Evolutionary conservation across 2,329 filamentous ascomycete genomes (phyloP).

Genomic region (Moelleriella libera): DNA sequence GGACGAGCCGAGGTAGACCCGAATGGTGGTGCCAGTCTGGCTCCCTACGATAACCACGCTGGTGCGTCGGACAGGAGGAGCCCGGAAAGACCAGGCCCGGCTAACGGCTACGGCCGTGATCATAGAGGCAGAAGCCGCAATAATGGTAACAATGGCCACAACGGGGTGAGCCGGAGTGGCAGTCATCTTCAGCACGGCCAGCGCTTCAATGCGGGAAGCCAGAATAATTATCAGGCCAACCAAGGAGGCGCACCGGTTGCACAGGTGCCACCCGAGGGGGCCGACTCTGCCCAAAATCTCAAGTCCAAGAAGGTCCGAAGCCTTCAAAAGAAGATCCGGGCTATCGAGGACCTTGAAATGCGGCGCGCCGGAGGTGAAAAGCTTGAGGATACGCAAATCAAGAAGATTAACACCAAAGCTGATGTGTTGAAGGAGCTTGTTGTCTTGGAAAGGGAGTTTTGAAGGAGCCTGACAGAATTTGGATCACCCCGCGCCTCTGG

Average conservation of each 20-base stretch:
- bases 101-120: slow-evolving; percentile 21
- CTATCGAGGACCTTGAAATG: slow-evolving; percentile 98
- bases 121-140: slow-evolving; percentile 44
- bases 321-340: slow-evolving; percentile 91
- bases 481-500: too few species aligned
- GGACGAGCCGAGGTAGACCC: slow-evolving; percentile 35
- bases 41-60: slow-evolving; percentile 22
- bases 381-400: slow-evolving; percentile 93
- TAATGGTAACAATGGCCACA: slow-evolving; percentile 23
- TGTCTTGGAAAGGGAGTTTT: slow-evolving; percentile 25
- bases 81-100: slow-evolving; percentile 47
- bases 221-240: slow-evolving; percentile 9
- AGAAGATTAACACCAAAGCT: slow-evolving; percentile 89
- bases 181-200: slow-evolving; percentile 32
- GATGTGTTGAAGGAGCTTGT: slow-evolving; percentile 74
- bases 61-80: slow-evolving; percentile 34
- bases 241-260: slow-evolving; percentile 32
- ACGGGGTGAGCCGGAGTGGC: slow-evolving; percentile 25
- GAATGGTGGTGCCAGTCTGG: slow-evolving; percentile 32
- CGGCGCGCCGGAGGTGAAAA: slow-evolving; percentile 87
- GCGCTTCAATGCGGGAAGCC: slow-evolving; percentile 12
- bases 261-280: slow-evolving; percentile 22
- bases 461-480: background rate
- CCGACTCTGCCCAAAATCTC: slow-evolving; percentile 42
- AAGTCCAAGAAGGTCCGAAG: slow-evolving; percentile 90